Evolutionary conservation across 768 basidiomycete genomes (phyloP).

Genomic region (Kwoniella dejecticola): DNA sequence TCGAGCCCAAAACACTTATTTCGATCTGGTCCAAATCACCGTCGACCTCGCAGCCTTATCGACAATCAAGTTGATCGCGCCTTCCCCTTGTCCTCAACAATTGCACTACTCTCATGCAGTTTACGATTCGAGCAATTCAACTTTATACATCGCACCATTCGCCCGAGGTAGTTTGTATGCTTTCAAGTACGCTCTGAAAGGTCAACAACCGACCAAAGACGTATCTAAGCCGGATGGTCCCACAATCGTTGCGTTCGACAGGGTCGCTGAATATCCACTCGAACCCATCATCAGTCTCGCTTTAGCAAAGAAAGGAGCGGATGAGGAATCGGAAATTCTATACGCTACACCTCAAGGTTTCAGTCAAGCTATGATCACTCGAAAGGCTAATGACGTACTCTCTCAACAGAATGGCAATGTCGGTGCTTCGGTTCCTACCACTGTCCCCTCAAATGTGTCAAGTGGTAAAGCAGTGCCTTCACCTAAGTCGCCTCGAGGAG

Average conservation of each 20-base stretch:
- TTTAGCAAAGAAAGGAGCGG: conserved; percentile 1
- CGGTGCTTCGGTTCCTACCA: not conserved
- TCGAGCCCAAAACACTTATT: conserved; percentile 32
- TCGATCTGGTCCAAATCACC: conserved; percentile 46
- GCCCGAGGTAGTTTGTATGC: conserved; percentile 36
- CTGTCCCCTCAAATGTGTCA: not conserved
- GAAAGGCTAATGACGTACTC: conserved; percentile 5
- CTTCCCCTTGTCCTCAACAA: conserved; percentile 12
- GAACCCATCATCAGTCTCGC: conserved; percentile 30
- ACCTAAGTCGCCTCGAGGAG: conserved; percentile 10
- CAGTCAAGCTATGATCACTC: conserved; percentile 26
- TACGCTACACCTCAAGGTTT: conserved; percentile 34
- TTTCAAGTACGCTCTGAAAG: conserved; percentile 41
- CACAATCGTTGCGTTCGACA: conserved; percentile 24
- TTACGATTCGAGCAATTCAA: conserved; percentile 29
- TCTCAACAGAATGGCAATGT: not conserved
- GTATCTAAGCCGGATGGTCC: conserved; percentile 11
- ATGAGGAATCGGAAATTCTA: conserved; percentile 35
- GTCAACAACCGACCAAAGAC: conserved; percentile 34
- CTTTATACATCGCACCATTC: conserved; percentile 37
- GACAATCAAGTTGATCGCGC: conserved; percentile 31
- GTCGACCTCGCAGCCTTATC: conserved; percentile 34
- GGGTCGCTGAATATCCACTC: conserved; percentile 33
- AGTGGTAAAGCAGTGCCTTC: conserved; percentile 7
- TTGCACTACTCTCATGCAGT: conserved; percentile 32